Base-by-base conservation (phyloP, 306 rosid species). In the Cucumis melo region DNA sequence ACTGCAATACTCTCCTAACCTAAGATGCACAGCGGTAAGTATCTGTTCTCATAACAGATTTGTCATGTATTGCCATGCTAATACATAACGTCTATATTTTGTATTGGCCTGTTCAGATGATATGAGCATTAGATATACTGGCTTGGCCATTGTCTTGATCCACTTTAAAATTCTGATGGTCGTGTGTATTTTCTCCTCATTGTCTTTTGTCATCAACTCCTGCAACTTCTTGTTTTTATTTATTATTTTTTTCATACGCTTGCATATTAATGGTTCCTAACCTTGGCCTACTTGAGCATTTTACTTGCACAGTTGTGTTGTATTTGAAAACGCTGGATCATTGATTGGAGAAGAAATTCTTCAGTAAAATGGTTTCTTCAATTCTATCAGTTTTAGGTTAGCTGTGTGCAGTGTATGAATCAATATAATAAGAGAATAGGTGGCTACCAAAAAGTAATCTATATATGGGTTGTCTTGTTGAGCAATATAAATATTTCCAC, bases 1-100 rank as follows among this genome's bases (percentile, higher is more conserved):
- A 65, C 80, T 93, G 59, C 98, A 93, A 53, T 93, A 93, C 88
- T 93, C 98, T 38, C 98, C 98, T 29, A 90, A 91, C 83, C 84
- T 91, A 62, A 93, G 98, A 61, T 91, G 98, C 90, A 27, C 89
- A 79, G 92, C 98, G 77, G 98, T 93, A 87, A 86, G 97, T 86
- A 76, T 23, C 41, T 36, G 42, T 2, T 74, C 73, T 68, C 39
- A 44, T 19, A 2, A 41, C 48, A 61, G 39, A 17, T 8, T 71
- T 24, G 6, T 42, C 80, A 68, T 68, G 20, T 53, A 14, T 70
- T 23, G 7, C 63, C 81, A 71, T 71, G 41, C 75, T 24, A 44
- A 72, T 16, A 8, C 60, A 27, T 44, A 68, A 23, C 24, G 32
- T 66, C 19, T 5, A 12, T 24, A 44, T 68, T 68, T 46, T 15